Evolutionary conservation across 2,329 filamentous ascomycete genomes (phyloP).

Genomic region (Venturia nashicola): DNA sequence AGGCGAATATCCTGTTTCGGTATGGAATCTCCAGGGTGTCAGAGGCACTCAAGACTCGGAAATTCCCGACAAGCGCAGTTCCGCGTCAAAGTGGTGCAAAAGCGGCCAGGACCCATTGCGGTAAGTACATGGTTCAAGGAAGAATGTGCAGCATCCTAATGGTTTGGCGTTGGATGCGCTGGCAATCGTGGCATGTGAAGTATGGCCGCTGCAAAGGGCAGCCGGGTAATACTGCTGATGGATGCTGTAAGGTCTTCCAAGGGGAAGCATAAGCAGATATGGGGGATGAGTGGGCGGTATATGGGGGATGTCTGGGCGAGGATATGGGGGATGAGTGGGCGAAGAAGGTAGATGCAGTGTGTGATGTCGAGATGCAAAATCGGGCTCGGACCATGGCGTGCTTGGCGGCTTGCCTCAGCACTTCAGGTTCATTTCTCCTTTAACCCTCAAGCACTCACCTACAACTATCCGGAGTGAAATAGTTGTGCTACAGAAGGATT

Average conservation of each 20-base stretch:
- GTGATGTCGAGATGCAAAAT: background rate
- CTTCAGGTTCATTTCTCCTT: background rate
- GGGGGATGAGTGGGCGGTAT: background rate
- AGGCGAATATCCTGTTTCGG: background rate
- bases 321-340: background rate
- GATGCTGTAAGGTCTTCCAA: background rate
- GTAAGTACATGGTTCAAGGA: conserved; percentile 7
- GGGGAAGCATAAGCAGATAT: background rate
- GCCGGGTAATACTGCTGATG: background rate
- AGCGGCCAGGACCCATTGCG: conserved; percentile 2
- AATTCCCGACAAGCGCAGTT: conserved; percentile 1
- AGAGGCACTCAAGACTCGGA: background rate
- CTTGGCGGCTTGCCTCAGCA: background rate
- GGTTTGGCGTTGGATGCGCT: conserved; percentile 7
- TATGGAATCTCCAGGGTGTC: background rate
- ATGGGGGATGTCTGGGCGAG: background rate
- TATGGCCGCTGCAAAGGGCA: conserved; percentile 3
- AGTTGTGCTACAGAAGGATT: background rate
- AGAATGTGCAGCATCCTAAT: conserved; percentile 5
- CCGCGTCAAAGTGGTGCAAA: conserved; percentile 1
- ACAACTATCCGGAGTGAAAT: background rate
- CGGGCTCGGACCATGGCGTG: background rate
- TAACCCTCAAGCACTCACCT: background rate
- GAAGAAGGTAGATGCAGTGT: background rate
- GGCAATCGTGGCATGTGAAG: conserved; percentile 5